Conservation (phyloP, 257 asterid species). For the Fraxinus cuspidata region DNA sequence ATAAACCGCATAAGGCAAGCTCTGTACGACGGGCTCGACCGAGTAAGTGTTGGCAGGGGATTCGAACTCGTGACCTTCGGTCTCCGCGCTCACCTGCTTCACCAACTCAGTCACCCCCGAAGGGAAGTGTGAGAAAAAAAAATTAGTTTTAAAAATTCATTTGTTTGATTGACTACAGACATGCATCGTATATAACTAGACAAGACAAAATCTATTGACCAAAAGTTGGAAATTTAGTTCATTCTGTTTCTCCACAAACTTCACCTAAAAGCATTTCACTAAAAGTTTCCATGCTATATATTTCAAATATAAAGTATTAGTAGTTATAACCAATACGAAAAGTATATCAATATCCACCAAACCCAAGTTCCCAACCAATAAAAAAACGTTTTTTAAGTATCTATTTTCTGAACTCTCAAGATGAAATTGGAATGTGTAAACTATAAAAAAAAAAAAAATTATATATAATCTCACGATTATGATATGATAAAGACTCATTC, state of each 20-base stretch:
- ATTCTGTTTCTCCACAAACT: background rate
- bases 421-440: background rate
- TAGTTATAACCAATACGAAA: background rate
- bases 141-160: too few relatives aligned
- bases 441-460: background rate
- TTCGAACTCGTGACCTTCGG: too few relatives aligned
- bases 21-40: too few relatives aligned
- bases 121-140: too few relatives aligned
- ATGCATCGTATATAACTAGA: too few relatives aligned
- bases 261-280: background rate
- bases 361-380: constrained; percentile 9
- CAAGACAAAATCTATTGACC: background rate
- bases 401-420: constrained; percentile 3
- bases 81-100: too few relatives aligned
- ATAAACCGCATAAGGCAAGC: too few relatives aligned
- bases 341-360: constrained; percentile 9
- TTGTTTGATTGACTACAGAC: too few relatives aligned
- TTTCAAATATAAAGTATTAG: background rate
- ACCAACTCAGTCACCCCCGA: too few relatives aligned
- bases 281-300: background rate
- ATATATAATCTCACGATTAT: constrained; percentile 16
- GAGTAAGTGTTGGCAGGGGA: too few relatives aligned
- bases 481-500: constrained; percentile 10
- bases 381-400: background rate
- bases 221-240: background rate